Conservation (phyloP, 176 grass and related monocot species). For the Musa schizocarpa region DNA sequence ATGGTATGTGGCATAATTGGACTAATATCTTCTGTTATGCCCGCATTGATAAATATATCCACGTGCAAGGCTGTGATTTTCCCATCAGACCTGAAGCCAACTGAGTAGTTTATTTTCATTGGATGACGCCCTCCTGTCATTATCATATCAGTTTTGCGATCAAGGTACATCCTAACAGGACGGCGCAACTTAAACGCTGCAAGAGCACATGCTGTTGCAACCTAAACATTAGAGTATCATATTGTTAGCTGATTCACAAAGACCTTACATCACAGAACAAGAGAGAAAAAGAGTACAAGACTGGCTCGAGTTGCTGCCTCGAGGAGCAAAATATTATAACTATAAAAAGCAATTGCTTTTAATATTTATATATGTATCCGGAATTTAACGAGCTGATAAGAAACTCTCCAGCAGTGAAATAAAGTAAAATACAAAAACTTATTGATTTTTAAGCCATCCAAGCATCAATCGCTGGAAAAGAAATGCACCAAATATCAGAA, state of each 20-base stretch:
- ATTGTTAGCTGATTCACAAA: not conserved
- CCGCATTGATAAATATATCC: constrained; percentile 43
- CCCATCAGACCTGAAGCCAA: constrained; percentile 74
- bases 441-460: no score
- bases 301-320: not conserved
- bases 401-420: no score
- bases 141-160: constrained; percentile 72
- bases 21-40: constrained; percentile 57
- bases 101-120: constrained; percentile 53
- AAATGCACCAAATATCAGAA: no score
- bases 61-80: constrained; percentile 72
- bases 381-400: no score
- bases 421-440: no score
- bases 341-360: no score
- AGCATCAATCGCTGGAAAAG: no score
- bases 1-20: constrained; percentile 16
- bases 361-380: no score
- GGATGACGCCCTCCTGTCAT: constrained; percentile 59
- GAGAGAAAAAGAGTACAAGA: not conserved
- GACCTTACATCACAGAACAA: not conserved
- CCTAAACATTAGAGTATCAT: constrained; percentile 17
- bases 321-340: not conserved
- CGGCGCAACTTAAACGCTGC: constrained; percentile 49
- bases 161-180: constrained; percentile 66
- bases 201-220: constrained; percentile 61